Base-by-base conservation (phyloP, 2,329 filamentous ascomycete genomes). In the Trichoderma oligosporum region DNA sequence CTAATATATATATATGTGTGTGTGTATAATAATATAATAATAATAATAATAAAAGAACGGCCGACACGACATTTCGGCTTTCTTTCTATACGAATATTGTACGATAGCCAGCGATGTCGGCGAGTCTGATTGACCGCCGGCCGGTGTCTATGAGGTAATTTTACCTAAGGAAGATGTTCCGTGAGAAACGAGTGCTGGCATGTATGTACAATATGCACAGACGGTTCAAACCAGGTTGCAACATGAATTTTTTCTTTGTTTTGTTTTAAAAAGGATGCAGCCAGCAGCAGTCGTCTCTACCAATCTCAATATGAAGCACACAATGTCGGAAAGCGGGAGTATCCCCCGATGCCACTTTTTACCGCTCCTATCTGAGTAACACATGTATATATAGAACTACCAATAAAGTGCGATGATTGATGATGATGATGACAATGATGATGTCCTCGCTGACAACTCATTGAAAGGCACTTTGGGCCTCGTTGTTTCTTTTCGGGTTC, bases 101-200 rank as follows among this genome's bases (percentile, higher is more conserved):
- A 38, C 16, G 42, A 27, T 16, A 2, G 4, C 38, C 12, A 42
- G 46, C 35, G 46, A 44, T 29, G 25, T 60, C 45, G 54, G 60
- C 49, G 36, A 53, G 51, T 41, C 25, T 53, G 27, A 44, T 42
- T 42, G 52, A 49, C 29, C 44, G 36, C 36, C 39, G 46, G 42
- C 41, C 41, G 31, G 22, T 44, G 27, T 58, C 45, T 52, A 61
- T 61, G 60, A 61, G 58, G 55, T 60, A 58, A 61, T 61, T n/a
- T n/a, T n/a, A n/a, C n/a, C n/a, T 51, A 51, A 31, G 24, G 18
- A 46, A 35, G 18, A 18, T 44, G 39, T 31, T 25, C 35, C 39
- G 38, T 27, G 20, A 27, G 29, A 45, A 45, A 45, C 31, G 51
- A 54, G 51, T n/a, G n/a, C n/a, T n/a, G n/a, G n/a, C n/a, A n/a